phyloP scores from a whole-genome alignment of 1,284 basidiomycete species.

The Moniliella sp. region DNA sequence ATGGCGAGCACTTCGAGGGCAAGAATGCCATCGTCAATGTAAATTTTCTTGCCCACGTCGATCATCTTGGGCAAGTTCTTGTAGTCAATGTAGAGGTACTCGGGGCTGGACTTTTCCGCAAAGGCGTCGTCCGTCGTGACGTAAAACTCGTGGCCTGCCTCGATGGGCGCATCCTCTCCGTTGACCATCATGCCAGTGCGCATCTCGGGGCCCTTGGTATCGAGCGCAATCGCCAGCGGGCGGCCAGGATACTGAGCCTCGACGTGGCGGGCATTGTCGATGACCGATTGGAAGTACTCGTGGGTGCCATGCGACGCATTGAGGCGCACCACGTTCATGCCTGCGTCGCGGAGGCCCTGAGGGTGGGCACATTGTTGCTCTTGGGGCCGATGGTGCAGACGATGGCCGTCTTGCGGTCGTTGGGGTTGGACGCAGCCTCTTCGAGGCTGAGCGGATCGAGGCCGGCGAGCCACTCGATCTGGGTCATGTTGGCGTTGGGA shows the following conservation, averaged over 20 bases:
- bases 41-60: conserved; percentile 80
- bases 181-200: conserved; percentile 81
- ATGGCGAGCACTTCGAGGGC: conserved; percentile 76
- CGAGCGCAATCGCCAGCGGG: conserved; percentile 87
- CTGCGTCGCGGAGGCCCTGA: conserved; percentile 27
- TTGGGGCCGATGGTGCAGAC: conserved; percentile 32
- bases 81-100: conserved; percentile 39
- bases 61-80: conserved; percentile 84
- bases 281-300: conserved; percentile 30
- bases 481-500: too few relatives aligned
- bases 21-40: conserved; percentile 88
- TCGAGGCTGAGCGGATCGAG: conserved; percentile 31
- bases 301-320: conserved; percentile 31
- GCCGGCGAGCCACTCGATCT: conserved; percentile 32
- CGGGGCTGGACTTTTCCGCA: conserved; percentile 62
- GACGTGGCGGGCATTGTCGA: conserved; percentile 27
- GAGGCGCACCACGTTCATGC: conserved; percentile 33
- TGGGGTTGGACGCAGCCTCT: conserved; percentile 14
- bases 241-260: conserved; percentile 42
- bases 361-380: conserved; percentile 27
- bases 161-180: conserved; percentile 61
- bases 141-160: conserved; percentile 80
- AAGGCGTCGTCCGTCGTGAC: conserved; percentile 67
- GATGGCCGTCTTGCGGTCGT: conserved; percentile 27
- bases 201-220: conserved; percentile 99